A percentile compares a stretch with the other conserved stretches of the same genome.
Evolutionary conservation across 176 grass and related monocot species (phyloP).

Genomic region (Aegilops longissima): DNA sequence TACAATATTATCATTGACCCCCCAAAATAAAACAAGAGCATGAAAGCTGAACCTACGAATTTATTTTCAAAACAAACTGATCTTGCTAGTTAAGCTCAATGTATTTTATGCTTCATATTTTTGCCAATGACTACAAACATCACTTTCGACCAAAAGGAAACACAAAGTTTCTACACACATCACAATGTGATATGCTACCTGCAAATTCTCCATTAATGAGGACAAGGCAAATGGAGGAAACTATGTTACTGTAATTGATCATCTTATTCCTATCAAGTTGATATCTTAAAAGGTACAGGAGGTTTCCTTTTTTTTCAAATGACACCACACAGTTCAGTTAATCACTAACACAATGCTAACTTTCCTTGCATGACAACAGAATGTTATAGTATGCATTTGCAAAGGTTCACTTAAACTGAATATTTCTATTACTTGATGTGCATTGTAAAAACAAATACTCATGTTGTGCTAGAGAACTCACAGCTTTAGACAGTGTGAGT

Average conservation of each 20-base stretch:
- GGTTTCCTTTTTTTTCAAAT: constrained; percentile 2
- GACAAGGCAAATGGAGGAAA: not conserved
- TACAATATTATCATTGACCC: not conserved
- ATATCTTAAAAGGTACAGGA: constrained; percentile 12
- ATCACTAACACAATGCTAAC: not conserved
- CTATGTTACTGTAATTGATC: constrained; percentile 7
- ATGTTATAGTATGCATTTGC: not conserved
- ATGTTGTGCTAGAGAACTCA: constrained; percentile 35
- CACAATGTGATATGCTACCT: not conserved
- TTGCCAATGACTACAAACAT: constrained; percentile 14
- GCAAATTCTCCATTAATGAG: not conserved
- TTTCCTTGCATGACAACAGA: constrained; percentile 9
- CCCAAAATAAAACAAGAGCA: constrained; percentile 10
- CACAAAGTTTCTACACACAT: constrained; percentile 3
- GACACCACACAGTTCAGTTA: constrained; percentile 1
- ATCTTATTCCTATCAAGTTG: not conserved
- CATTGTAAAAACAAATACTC: not conserved
- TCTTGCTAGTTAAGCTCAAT: constrained; percentile 21
- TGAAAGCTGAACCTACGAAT: not conserved
- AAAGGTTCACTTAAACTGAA: not conserved
- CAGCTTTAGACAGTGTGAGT: constrained; percentile 76
- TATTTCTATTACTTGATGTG: constrained; percentile 3
- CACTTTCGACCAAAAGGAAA: not conserved
- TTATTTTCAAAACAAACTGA: not conserved
- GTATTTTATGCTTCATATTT: not conserved